Base-by-base conservation (phyloP, 2,329 filamentous ascomycete genomes). In the Neocucurbitaria cava region DNA sequence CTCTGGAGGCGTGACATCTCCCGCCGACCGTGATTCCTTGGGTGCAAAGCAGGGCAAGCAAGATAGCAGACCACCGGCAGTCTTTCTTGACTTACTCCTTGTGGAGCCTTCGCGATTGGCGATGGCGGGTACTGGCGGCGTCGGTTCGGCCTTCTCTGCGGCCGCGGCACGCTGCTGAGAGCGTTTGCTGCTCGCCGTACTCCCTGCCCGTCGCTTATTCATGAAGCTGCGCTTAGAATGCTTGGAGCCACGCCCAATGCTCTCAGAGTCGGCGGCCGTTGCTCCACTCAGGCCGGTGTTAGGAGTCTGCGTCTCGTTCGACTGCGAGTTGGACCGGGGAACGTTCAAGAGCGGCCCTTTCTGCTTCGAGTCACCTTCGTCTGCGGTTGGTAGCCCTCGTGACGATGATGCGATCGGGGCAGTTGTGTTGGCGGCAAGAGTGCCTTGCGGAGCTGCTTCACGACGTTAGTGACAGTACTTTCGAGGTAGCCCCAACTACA, bases 1-100 rank as follows among this genome's bases (percentile, higher is more conserved):
- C 58, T 79, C 76, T 23, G 74, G 78, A 35, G 85, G 81, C 53
- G 85, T 61, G n/a, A 63, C 62, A 41, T 75, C 69, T 26, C 56
- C 64, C 0, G 52, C 30, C 8, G 59, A 31, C 40, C 85, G 83
- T 15, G 82, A 81, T 59, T 84, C 81, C 58, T 88, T 87, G 45
- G 87, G 85, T 36, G 86, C 82, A 72, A 89, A 91, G 77, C 89
- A 91, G 56, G 83, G 86, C 54, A 91, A 79, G 49, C 91, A 82
- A 11, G 78, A 71, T 10, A 81, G 64, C 28, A 81, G 63, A 15
- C 71, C 70, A 20, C 64, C 65, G 13, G 73, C 71, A n/a, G 31
- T n/a, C 33, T 77, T 77, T 66, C 78, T 79, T 39, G 71, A 66
- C 59, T 77, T 66, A 54, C 72, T 75, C 54, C 77, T 59, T 61